A percentile compares a stretch with the other conserved stretches of the same genome.
These are phyloP conservation scores for Bretschneidera sinensis DNA, from an alignment of 345 rosid genomes.

Conservation along the genomic window DNA sequence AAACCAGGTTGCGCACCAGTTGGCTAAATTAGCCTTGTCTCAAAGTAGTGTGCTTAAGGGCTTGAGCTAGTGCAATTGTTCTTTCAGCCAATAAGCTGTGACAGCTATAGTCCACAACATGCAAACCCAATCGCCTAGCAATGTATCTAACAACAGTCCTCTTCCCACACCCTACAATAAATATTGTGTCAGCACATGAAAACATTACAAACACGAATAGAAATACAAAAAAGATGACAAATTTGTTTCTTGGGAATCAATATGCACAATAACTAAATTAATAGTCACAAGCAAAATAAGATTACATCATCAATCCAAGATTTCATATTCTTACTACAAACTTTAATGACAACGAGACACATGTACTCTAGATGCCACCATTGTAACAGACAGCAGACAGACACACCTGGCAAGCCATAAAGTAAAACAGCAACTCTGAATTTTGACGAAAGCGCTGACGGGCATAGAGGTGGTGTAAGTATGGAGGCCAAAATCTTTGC, in stretches of 20 bases:
- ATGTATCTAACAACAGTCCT: constrained; percentile 77
- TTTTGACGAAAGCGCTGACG: constrained; percentile 72
- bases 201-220: not conserved
- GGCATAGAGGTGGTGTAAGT: constrained; percentile 77
- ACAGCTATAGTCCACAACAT: constrained; percentile 92
- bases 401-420: constrained; percentile 63
- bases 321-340: not conserved
- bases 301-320: constrained; percentile 9
- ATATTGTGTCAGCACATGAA: constrained; percentile 10
- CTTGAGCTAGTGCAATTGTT: constrained; percentile 75
- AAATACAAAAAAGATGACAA: not conserved
- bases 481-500: constrained; percentile 71
- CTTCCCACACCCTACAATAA: constrained; percentile 81
- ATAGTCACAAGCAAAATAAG: not conserved
- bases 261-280: not conserved
- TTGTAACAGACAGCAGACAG: constrained; percentile 14
- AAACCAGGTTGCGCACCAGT: too few relatives aligned
- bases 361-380: constrained; percentile 9
- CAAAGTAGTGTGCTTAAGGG: too few relatives aligned
- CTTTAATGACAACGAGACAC: constrained; percentile 2
- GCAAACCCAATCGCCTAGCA: constrained; percentile 71
- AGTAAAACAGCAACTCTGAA: constrained; percentile 87
- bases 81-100: constrained; percentile 69
- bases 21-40: too few relatives aligned
- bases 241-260: not conserved